Evolutionary conservation across 164 flowering plant genomes (phyloP), one percentile per base, ranked within the genome.

Genomic region (Taxillus chinensis): DNA sequence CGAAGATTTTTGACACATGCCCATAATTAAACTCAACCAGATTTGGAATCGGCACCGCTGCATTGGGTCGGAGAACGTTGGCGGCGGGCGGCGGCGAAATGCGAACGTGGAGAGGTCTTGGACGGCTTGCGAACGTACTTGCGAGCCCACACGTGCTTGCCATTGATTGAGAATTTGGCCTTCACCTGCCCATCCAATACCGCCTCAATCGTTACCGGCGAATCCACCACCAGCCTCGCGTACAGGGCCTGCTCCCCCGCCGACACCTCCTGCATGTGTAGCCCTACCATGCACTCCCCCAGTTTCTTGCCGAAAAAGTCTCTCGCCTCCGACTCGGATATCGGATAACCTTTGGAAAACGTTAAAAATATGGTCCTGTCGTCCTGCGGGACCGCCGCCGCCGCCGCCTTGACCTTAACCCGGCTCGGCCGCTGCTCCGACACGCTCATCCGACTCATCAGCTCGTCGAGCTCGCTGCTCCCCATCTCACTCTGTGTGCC

Each of bases 141-240:
- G 15, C 88, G 52, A 0, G 77, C 82, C 83, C 88, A 79, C 5
- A 76, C 82, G 56, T 83, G 88, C 61, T 85, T 85, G 0, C 88
- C 88, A 49, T 83, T 82, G 59, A 85, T 83, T 38, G 69, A 15
- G 58, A 82, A 83, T 48, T 82, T 78, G 3, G 72, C 75, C 54
- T 69, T 76, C 12, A 39, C 27, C 55, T 54, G 56, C 0, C 71
- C 78, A 0, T 59, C 70, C 2, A 83, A 71, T 0, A 85, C 50
- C 3, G 10, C 17, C 0, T 63, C 56, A 3, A 82, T 70, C 11
- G 9, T 39, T 3, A 70, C 40, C 7, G 61, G 39, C 0, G 71
- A 42, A 1, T 64, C 64, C n/a, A 74, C 57, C 38, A 82, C 82
- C 41, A 85, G 64, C 41, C 80, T 61, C 0, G 88, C 91, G 65